These are phyloP conservation scores for Plectosphaerella sp. DNA, from an alignment of 2,329 filamentous ascomycete genomes.

Conservation along the genomic window DNA sequence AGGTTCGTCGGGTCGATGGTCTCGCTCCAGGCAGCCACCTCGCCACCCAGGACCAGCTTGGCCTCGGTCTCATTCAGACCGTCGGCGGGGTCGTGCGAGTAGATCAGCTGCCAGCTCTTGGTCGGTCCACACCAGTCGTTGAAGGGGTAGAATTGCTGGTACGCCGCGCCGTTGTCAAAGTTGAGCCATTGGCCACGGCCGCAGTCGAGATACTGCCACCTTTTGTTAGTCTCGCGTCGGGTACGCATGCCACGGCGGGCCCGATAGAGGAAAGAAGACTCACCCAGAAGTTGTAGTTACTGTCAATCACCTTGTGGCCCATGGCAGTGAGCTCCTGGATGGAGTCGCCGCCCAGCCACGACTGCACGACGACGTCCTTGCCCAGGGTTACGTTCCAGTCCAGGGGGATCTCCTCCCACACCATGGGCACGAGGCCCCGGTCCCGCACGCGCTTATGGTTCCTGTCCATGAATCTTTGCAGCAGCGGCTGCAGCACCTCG, in stretches of 20 bases:
- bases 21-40: constrained; percentile 79
- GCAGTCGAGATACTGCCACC: constrained; percentile 70
- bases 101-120: constrained; percentile 79
- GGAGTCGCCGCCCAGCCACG: constrained; percentile 65
- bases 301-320: constrained; percentile 69
- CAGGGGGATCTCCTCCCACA: constrained; percentile 85
- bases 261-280: constrained; percentile 18
- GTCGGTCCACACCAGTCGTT: constrained; percentile 74
- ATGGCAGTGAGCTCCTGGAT: constrained; percentile 54
- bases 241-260: too few species aligned
- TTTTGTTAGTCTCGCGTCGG: not conserved
- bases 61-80: constrained; percentile 57
- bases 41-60: constrained; percentile 72
- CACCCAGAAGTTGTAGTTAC: constrained; percentile 75
- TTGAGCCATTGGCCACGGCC: constrained; percentile 77
- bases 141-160: constrained; percentile 60
- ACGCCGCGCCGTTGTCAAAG: constrained; percentile 54
- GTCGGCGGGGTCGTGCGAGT: constrained; percentile 70
- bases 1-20: constrained; percentile 71
- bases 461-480: constrained; percentile 72
- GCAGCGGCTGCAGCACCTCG: constrained; percentile 63
- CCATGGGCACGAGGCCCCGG: constrained; percentile 65
- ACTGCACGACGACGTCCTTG: constrained; percentile 69
- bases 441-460: constrained; percentile 62
- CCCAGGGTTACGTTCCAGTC: constrained; percentile 74